Evolutionary conservation across 805 yeast species (phyloP).

Genomic region (Hanseniaspora pseudoguilliermondii): DNA sequence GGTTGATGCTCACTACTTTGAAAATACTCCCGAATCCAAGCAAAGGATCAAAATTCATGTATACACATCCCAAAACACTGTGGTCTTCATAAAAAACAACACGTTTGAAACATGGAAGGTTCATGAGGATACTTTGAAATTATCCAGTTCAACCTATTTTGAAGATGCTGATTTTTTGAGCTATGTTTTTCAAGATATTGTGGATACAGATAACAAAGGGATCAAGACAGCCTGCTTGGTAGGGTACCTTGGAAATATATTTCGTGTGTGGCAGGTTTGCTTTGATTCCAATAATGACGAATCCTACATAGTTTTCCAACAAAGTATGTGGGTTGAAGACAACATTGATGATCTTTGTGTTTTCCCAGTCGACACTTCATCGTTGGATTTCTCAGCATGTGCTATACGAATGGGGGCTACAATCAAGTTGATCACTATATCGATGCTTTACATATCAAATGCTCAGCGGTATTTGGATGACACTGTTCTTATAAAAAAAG

Average conservation of each 20-base stretch:
- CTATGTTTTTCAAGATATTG: neutral
- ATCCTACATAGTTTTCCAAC: constrained; percentile 3
- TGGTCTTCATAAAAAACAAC: neutral
- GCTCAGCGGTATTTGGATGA: neutral
- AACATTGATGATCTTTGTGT: neutral
- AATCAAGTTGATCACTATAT: neutral
- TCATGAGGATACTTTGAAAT: neutral
- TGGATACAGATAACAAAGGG: neutral
- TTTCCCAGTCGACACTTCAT: neutral
- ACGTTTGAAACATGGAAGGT: neutral
- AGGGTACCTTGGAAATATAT: neutral
- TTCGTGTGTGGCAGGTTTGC: neutral
- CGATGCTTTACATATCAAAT: constrained; percentile 1
- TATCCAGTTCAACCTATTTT: neutral
- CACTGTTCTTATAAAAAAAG: neutral
- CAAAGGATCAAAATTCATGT: neutral
- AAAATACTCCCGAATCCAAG: too few species aligned
- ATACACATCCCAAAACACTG: neutral
- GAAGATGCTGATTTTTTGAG: neutral
- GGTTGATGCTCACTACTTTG: neutral
- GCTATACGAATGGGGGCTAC: neutral
- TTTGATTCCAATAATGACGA: neutral
- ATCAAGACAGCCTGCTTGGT: neutral
- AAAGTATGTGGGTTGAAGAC: neutral
- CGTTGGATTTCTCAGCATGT: neutral